Conservation (phyloP, 306 rosid genomes). For the Rosa multiflora region DNA sequence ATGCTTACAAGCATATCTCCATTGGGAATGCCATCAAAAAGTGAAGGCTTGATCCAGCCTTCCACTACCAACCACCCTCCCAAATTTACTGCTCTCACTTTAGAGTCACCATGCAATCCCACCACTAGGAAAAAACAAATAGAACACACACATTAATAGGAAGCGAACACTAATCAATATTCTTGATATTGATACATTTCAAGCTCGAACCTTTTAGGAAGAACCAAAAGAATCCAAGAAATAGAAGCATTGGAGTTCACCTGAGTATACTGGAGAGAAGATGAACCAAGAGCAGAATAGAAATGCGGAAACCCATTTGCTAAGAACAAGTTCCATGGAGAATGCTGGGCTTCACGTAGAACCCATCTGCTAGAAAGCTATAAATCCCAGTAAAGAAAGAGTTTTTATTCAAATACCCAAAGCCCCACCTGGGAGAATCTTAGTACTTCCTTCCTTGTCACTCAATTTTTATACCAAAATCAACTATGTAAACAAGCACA, state of each 20-base stretch:
- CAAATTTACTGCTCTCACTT: conserved; percentile 85
- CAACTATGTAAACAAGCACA: conserved; percentile 45
- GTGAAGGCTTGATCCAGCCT: conserved; percentile 97
- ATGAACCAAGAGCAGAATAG: conserved; percentile 50
- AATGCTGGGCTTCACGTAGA: conserved; percentile 42
- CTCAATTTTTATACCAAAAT: conserved; percentile 61
- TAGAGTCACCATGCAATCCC: conserved; percentile 59
- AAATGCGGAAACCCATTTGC: conserved; percentile 61
- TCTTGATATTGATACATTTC: neutral
- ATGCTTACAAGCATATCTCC: conserved; percentile 86
- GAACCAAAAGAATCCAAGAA: conserved; percentile 16
- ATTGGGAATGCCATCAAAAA: conserved; percentile 91
- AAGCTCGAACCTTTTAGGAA: neutral
- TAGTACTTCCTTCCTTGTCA: conserved; percentile 50
- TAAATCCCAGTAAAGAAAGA: conserved; percentile 27
- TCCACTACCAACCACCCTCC: conserved; percentile 96
- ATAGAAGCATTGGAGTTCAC: conserved; percentile 38
- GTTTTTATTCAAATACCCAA: conserved; percentile 29
- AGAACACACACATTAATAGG: conserved; percentile 10
- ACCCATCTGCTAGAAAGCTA: conserved; percentile 40
- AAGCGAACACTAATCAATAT: conserved; percentile 10
- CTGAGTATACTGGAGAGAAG: conserved; percentile 56
- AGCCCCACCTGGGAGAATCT: conserved; percentile 39
- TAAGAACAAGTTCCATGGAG: conserved; percentile 69
- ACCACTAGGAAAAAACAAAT: conserved; percentile 51